Conservation (phyloP, 179 eudicot species). For the Actinidia polygama region DNA sequence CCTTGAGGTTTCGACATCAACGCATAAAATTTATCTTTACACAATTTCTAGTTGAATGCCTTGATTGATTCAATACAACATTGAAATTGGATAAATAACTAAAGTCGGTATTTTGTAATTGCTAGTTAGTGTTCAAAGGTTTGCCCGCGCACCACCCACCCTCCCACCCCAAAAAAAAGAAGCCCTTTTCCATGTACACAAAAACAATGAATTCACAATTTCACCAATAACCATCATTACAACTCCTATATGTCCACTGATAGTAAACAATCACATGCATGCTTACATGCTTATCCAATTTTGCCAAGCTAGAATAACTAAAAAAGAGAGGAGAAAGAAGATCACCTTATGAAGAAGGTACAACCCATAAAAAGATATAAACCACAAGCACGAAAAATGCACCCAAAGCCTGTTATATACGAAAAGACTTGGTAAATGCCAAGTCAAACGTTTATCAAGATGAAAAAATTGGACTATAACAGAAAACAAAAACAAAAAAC, state of each 20-base stretch:
- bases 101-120: neutral
- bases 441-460: neutral
- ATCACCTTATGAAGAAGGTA: slow-evolving; percentile 84
- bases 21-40: too few relatives aligned
- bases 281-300: slow-evolving; percentile 15
- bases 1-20: too few relatives aligned
- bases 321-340: slow-evolving; percentile 20
- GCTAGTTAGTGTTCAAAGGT: neutral
- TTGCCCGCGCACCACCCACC: too few relatives aligned
- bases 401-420: slow-evolving; percentile 84
- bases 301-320: slow-evolving; percentile 12
- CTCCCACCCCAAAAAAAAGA: too few relatives aligned
- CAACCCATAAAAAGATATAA: slow-evolving; percentile 73
- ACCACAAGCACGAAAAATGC: slow-evolving; percentile 85
- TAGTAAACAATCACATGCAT: neutral
- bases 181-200: neutral
- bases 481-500: neutral
- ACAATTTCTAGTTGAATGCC: neutral
- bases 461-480: neutral
- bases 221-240: neutral
- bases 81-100: neutral
- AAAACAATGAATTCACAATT: neutral
- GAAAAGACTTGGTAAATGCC: slow-evolving; percentile 9
- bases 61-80: neutral
- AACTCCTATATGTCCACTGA: neutral